phyloP scores from a whole-genome alignment of 1,284 basidiomycete genomes.

The Hymenochaete sp. region DNA sequence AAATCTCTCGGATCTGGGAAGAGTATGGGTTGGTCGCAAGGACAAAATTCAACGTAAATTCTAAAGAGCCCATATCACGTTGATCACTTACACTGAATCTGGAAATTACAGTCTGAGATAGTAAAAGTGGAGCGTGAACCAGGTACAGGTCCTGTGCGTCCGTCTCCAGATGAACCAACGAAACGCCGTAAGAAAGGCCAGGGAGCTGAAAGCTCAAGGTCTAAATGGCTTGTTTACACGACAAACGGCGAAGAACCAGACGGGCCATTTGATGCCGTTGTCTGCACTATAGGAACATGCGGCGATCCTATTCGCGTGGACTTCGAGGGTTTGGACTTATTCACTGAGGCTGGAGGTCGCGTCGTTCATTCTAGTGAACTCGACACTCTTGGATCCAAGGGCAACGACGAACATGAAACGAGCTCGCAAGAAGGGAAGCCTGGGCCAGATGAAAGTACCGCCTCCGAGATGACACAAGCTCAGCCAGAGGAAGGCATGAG shows the following conservation, averaged over 20 bases:
- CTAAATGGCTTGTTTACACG: slow-evolving; percentile 43
- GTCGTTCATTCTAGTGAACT: slow-evolving; percentile 18
- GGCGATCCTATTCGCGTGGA: slow-evolving; percentile 43
- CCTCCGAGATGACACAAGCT: slow-evolving; percentile 16
- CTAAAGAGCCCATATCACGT: background rate
- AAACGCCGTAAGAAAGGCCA: slow-evolving; percentile 16
- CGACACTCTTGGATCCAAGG: slow-evolving; percentile 17
- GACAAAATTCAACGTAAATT: slow-evolving; percentile 39
- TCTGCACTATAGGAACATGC: slow-evolving; percentile 51
- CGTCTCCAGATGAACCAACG: slow-evolving; percentile 11
- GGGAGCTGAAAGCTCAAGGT: slow-evolving; percentile 19
- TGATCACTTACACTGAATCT: slow-evolving; percentile 21
- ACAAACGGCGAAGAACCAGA: slow-evolving; percentile 37
- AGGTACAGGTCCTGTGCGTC: slow-evolving; percentile 22
- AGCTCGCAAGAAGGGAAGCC: slow-evolving; percentile 9
- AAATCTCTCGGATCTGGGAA: slow-evolving; percentile 45
- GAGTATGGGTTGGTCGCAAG: slow-evolving; percentile 43
- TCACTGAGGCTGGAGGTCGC: slow-evolving; percentile 15
- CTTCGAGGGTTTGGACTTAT: slow-evolving; percentile 37
- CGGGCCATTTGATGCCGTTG: slow-evolving; percentile 48
- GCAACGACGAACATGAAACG: slow-evolving; percentile 15
- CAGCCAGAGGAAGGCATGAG: slow-evolving; percentile 13
- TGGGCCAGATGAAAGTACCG: slow-evolving; percentile 1
- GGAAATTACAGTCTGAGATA: slow-evolving; percentile 20
- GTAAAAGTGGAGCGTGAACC: slow-evolving; percentile 22